Percentiles rank a stretch among this genome's conserved stretches.
Conservation (phyloP, 2,329 filamentous ascomycete genomes). For the Trichoderma endophyticum region DNA sequence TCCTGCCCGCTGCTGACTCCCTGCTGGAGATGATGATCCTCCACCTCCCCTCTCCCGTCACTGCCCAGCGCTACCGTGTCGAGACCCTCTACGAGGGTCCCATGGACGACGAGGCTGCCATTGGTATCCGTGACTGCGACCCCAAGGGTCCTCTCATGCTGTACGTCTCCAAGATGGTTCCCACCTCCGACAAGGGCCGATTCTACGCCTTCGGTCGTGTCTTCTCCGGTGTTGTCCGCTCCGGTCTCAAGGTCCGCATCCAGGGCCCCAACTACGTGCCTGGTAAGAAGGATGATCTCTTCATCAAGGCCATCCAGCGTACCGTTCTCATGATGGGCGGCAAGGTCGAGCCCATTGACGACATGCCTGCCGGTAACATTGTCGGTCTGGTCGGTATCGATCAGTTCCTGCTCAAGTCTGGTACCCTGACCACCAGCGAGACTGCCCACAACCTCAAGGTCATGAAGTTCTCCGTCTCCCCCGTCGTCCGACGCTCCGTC, state of each 20-base stretch:
- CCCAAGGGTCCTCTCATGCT: conserved; percentile 98
- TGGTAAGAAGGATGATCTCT: conserved; percentile 98
- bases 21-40: conserved; percentile 99
- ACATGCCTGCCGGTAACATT: conserved; percentile 99
- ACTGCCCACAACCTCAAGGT: conserved; percentile 99
- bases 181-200: conserved; percentile 98
- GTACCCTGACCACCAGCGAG: conserved; percentile 95
- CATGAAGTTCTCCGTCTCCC: conserved; percentile 99
- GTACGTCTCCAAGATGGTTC: conserved; percentile 99
- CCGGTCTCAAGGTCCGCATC: conserved; percentile 99
- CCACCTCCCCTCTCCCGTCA: conserved; percentile 93
- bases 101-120: conserved; percentile 82
- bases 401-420: conserved; percentile 99
- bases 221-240: conserved; percentile 96
- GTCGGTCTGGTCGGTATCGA: conserved; percentile 98
- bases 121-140: conserved; percentile 98
- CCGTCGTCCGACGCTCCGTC: conserved; percentile 96
- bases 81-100: conserved; percentile 99
- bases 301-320: conserved; percentile 99
- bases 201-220: conserved; percentile 99
- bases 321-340: conserved; percentile 99
- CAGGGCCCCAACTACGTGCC: conserved; percentile 98
- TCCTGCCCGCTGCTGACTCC: conserved; percentile 96
- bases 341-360: conserved; percentile 97
- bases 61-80: conserved; percentile 94